Evolutionary conservation across 495 filamentous ascomycete species (phyloP).

Genomic region (Beverwykella pulmonaria): DNA sequence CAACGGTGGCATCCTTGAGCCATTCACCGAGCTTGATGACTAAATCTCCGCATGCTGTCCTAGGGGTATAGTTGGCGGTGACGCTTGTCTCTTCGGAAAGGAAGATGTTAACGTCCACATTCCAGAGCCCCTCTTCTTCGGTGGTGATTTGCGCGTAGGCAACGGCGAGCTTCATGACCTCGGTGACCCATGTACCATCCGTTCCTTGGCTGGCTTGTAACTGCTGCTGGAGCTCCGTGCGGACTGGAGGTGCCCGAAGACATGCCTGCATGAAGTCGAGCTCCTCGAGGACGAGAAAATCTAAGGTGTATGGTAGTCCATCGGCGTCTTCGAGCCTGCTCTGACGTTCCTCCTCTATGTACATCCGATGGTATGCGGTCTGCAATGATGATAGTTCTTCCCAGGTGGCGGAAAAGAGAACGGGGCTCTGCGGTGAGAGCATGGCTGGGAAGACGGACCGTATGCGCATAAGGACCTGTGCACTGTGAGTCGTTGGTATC

Average conservation of each 20-base stretch:
- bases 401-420: constrained; percentile 84
- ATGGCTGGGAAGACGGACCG: constrained; percentile 78
- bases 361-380: constrained; percentile 73
- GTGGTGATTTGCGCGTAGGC: constrained; percentile 88
- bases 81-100: constrained; percentile 92
- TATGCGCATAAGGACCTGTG: constrained; percentile 86
- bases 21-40: constrained; percentile 93
- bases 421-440: constrained; percentile 75
- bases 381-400: constrained; percentile 75
- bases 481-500: not conserved
- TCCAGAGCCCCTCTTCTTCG: constrained; percentile 94
- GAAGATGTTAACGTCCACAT: constrained; percentile 93
- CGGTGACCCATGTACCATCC: constrained; percentile 69
- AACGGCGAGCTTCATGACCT: constrained; percentile 79
- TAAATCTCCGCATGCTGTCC: constrained; percentile 87
- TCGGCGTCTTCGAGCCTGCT: constrained; percentile 88
- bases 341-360: constrained; percentile 81
- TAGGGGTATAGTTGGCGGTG: constrained; percentile 93
- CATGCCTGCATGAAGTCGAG: constrained; percentile 90
- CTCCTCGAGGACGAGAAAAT: constrained; percentile 89
- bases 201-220: constrained; percentile 59
- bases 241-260: constrained; percentile 79
- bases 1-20: constrained; percentile 68
- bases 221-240: constrained; percentile 77
- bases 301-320: constrained; percentile 89